phyloP scores from a whole-genome alignment of 345 rosid genomes.

The Populus davidiana region DNA sequence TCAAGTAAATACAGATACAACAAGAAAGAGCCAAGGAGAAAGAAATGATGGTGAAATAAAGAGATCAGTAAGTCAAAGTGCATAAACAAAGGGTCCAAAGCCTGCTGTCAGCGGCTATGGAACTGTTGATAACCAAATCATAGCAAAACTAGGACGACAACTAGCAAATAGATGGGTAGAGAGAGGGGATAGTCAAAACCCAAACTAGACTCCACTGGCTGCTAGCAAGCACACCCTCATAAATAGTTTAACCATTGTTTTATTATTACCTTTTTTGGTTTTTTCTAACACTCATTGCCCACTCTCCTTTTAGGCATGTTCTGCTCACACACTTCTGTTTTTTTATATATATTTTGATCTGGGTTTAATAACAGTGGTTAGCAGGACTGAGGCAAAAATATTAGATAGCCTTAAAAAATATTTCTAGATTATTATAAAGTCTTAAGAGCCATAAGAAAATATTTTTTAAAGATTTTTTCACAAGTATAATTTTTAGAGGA shows the following conservation, averaged over 20 bases:
- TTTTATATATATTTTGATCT: neutral
- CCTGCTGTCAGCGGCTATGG: neutral
- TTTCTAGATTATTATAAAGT: too few relatives aligned
- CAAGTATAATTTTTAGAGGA: too few relatives aligned
- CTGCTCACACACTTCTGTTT: neutral
- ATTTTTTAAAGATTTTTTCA: too few relatives aligned
- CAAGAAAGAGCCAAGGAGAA: neutral
- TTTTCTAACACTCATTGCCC: neutral
- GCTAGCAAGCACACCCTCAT: neutral
- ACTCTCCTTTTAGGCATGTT: neutral
- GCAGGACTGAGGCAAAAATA: too few relatives aligned
- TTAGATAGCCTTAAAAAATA: too few relatives aligned
- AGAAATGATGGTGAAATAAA: neutral
- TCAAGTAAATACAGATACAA: neutral
- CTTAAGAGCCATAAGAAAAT: too few relatives aligned
- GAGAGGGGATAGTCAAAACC: neutral
- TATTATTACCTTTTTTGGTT: neutral
- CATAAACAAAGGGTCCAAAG: neutral
- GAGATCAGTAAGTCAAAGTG: conserved; percentile 12
- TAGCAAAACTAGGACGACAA: neutral
- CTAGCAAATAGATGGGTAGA: neutral
- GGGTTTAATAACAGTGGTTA: neutral
- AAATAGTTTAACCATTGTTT: neutral
- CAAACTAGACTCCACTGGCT: conserved; percentile 1
- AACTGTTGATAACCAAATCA: neutral